These are phyloP conservation scores for Ganoderma boninense DNA, from an alignment of 1,284 basidiomycete species.

Conservation along the genomic window DNA sequence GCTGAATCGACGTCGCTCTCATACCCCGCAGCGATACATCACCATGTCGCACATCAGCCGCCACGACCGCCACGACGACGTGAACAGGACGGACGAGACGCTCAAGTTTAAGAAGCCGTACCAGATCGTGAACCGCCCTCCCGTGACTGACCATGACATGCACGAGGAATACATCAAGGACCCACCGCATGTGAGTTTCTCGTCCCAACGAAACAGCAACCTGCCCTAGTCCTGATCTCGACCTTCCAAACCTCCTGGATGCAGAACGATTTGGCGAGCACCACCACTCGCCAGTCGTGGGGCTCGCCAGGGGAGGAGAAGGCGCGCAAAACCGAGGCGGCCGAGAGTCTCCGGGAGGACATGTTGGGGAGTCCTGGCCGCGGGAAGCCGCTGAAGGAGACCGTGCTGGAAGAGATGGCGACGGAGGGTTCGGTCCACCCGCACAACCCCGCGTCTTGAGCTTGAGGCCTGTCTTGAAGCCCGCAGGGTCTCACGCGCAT, in stretches of 20 bases:
- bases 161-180: slow-evolving; percentile 44
- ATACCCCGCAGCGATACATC: background rate
- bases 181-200: slow-evolving; percentile 41
- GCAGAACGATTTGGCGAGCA: slow-evolving; percentile 24
- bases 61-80: slow-evolving; percentile 27
- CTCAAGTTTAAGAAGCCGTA: slow-evolving; percentile 42
- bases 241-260: background rate
- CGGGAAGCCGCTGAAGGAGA: slow-evolving; percentile 29
- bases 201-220: too few relatives aligned
- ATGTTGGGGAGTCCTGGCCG: slow-evolving; percentile 30
- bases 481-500: too few relatives aligned
- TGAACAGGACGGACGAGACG: slow-evolving; percentile 30
- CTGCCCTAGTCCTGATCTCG: background rate
- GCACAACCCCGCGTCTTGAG: slow-evolving; percentile 20
- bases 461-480: background rate
- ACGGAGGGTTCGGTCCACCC: slow-evolving; percentile 34
- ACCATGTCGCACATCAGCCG: slow-evolving; percentile 26
- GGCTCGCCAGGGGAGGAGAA: slow-evolving; percentile 29
- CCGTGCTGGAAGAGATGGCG: slow-evolving; percentile 23
- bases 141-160: slow-evolving; percentile 43
- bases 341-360: slow-evolving; percentile 31
- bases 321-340: slow-evolving; percentile 24
- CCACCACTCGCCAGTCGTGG: slow-evolving; percentile 15
- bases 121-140: slow-evolving; percentile 41
- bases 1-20: background rate